Evolutionary conservation across 495 filamentous ascomycete species (phyloP).

Genomic region (Lepidopterella palustris): DNA sequence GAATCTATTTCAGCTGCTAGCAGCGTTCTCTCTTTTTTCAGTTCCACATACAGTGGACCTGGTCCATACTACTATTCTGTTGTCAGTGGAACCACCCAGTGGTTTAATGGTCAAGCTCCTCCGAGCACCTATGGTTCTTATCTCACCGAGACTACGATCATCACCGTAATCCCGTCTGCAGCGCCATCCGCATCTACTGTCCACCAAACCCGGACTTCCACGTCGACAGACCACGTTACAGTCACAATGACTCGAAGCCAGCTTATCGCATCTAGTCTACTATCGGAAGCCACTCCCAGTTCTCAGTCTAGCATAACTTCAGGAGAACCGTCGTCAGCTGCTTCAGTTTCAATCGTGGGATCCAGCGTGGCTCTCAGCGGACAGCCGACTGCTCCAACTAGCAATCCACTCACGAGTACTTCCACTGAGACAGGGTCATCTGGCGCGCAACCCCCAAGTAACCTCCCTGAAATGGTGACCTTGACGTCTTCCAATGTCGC

Average conservation of each 20-base stretch:
- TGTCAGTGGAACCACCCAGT: conserved; percentile 19
- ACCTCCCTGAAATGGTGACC: too few relatives aligned
- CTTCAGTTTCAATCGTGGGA: background rate
- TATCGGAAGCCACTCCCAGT: background rate
- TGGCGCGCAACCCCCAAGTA: too few relatives aligned
- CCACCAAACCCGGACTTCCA: background rate
- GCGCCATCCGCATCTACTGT: background rate
- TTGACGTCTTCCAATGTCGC: background rate
- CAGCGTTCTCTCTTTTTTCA: background rate
- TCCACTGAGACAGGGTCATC: too few relatives aligned
- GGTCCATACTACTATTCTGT: conserved; percentile 26
- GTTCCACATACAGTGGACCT: background rate
- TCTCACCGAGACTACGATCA: background rate
- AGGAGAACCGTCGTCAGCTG: background rate
- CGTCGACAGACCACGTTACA: background rate
- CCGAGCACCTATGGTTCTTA: conserved; percentile 2
- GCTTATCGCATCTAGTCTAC: background rate
- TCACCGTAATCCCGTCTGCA: background rate
- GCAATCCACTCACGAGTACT: too few relatives aligned
- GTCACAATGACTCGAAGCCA: background rate
- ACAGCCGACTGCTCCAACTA: background rate
- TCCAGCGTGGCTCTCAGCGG: background rate
- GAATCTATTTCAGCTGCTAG: too few relatives aligned
- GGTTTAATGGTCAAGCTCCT: conserved; percentile 18
- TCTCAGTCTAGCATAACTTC: background rate